A percentile compares a stretch with the other conserved stretches of the same genome.
Conservation (phyloP, 2,329 filamentous ascomycete genomes). For the Neonectria hederae region DNA sequence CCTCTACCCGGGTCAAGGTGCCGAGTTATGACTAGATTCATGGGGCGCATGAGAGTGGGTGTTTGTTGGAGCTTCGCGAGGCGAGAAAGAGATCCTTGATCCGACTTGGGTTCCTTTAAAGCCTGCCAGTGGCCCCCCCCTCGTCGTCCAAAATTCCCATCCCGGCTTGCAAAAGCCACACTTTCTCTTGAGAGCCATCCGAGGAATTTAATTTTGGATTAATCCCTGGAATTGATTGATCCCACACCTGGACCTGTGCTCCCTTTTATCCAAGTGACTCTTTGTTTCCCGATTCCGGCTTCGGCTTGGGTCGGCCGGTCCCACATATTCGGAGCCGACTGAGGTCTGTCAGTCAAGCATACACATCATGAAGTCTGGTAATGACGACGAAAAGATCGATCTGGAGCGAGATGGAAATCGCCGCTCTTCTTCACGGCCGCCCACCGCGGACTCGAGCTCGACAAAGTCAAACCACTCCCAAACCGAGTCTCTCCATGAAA, state of each 20-base stretch:
- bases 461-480: constrained; percentile 22
- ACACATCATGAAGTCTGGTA: constrained; percentile 27
- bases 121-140: constrained; percentile 9
- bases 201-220: not conserved
- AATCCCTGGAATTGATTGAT: not conserved
- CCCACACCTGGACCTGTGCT: not conserved
- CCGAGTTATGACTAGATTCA: constrained; percentile 22
- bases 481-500: constrained; percentile 23
- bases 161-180: not conserved
- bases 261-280: not conserved
- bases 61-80: not conserved
- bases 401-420: constrained; percentile 24
- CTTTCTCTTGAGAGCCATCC: not conserved
- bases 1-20: constrained; percentile 12
- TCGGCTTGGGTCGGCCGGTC: constrained; percentile 21
- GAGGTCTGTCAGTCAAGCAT: constrained; percentile 7
- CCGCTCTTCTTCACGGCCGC: constrained; percentile 18
- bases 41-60: not conserved
- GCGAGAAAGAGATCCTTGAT: constrained; percentile 12
- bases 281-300: not conserved
- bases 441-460: constrained; percentile 28
- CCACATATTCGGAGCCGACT: constrained; percentile 37
- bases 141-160: not conserved
- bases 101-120: constrained; percentile 20
- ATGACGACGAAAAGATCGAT: constrained; percentile 28